A percentile compares a stretch with the other conserved stretches of the same genome.
These are phyloP conservation scores for Paramarasmius palmivorus DNA, from an alignment of 1,284 basidiomycete species.

Conservation along the genomic window DNA sequence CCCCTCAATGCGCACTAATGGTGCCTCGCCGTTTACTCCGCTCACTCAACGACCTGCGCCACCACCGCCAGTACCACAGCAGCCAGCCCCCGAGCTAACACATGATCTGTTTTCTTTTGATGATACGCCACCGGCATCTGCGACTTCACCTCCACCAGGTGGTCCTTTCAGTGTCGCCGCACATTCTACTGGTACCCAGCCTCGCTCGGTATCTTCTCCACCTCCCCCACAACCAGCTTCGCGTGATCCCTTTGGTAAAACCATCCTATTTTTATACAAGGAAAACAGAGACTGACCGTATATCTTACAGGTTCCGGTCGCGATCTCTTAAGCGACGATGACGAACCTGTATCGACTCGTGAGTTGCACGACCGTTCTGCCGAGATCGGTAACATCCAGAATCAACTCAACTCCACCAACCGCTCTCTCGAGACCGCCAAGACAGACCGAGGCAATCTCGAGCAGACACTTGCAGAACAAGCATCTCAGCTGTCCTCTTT, in stretches of 20 bases:
- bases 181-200: constrained; percentile 18
- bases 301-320: constrained; percentile 30
- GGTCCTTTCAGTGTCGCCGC: constrained; percentile 14
- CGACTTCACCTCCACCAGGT: constrained; percentile 31
- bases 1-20: constrained; percentile 65
- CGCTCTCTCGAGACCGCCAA: constrained; percentile 64
- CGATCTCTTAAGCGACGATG: constrained; percentile 75
- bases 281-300: too few relatives aligned
- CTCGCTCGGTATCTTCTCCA: constrained; percentile 19
- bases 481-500: constrained; percentile 71
- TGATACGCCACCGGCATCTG: constrained; percentile 59
- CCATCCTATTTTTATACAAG: constrained; percentile 33
- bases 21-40: constrained; percentile 30
- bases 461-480: constrained; percentile 61
- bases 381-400: constrained; percentile 85
- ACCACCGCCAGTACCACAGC: constrained; percentile 29
- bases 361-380: constrained; percentile 69
- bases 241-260: constrained; percentile 40
- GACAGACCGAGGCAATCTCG: constrained; percentile 56
- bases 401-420: constrained; percentile 82
- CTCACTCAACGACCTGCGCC: constrained; percentile 33
- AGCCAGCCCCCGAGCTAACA: constrained; percentile 32
- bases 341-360: constrained; percentile 50
- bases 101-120: constrained; percentile 56
- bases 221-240: constrained; percentile 21